A percentile compares a stretch with the other conserved stretches of the same genome.
Conservation (phyloP, 2,329 filamentous ascomycete genomes). For the Pseudonectria foliicola region DNA sequence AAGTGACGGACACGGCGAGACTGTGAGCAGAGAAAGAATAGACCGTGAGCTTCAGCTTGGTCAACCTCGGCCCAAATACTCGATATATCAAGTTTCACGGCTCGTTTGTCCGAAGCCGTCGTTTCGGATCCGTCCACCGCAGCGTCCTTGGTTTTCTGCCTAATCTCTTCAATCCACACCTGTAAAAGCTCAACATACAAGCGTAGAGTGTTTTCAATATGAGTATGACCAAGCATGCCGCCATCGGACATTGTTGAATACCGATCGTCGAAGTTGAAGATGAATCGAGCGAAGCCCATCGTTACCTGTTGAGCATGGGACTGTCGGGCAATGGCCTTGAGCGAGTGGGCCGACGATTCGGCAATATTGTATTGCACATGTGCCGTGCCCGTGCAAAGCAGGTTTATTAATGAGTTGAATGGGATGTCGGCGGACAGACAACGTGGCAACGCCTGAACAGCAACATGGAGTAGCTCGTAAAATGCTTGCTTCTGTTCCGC, state of each 20-base stretch:
- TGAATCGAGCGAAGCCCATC: conserved; percentile 93
- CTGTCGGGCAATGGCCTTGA: conserved; percentile 92
- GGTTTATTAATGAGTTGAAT: conserved; percentile 87
- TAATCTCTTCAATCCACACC: conserved; percentile 97
- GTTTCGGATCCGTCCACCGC: conserved; percentile 58
- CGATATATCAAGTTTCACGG: conserved; percentile 74
- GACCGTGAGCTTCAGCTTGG: conserved; percentile 89
- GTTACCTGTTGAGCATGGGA: conserved; percentile 92
- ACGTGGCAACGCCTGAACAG: conserved; percentile 89
- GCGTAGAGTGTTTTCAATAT: conserved; percentile 89
- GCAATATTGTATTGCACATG: conserved; percentile 93
- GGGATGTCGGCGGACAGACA: conserved; percentile 87
- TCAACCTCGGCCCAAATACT: conserved; percentile 90
- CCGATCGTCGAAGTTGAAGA: conserved; percentile 96
- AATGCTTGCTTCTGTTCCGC: conserved; percentile 87
- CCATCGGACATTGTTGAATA: conserved; percentile 98
- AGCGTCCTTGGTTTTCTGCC: conserved; percentile 72
- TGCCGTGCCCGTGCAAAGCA: conserved; percentile 92
- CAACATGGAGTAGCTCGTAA: conserved; percentile 91
- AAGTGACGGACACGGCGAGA: conserved; percentile 83
- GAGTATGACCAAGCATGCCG: conserved; percentile 85
- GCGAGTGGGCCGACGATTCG: conserved; percentile 79
- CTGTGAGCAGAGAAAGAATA: conserved; percentile 97
- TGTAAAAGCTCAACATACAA: conserved; percentile 89
- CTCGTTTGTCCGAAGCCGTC: conserved; percentile 58